Evolutionary conservation across 805 yeast genomes (phyloP).

Genomic region (Candida dajiaensis): DNA sequence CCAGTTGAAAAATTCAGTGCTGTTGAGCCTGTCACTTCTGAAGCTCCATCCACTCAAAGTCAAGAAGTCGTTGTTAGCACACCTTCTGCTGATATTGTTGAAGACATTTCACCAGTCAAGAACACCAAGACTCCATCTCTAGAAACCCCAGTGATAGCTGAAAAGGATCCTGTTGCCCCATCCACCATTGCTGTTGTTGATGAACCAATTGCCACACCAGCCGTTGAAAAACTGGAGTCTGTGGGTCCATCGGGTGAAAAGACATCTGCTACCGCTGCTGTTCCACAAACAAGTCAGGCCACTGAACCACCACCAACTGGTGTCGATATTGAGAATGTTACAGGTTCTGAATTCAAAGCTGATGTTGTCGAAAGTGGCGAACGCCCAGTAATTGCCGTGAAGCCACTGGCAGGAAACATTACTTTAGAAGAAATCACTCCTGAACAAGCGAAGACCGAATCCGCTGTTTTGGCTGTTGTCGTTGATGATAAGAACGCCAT

Average conservation of each 20-base stretch:
- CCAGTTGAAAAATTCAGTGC: neutral
- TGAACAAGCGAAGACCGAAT: conserved; percentile 16
- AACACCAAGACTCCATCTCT: neutral
- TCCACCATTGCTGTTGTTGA: neutral
- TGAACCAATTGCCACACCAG: neutral
- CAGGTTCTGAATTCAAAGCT: conserved; percentile 11
- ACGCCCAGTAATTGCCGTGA: conserved; percentile 9
- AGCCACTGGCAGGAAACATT: conserved; percentile 7
- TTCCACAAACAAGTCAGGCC: neutral
- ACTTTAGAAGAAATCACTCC: conserved; percentile 12
- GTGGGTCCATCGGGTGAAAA: neutral
- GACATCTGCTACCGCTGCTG: neutral
- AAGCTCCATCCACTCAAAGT: too few relatives aligned
- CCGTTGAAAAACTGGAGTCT: neutral
- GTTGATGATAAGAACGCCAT: conserved; percentile 10
- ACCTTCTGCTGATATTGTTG: neutral
- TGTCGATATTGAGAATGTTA: conserved; percentile 8
- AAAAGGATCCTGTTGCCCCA: neutral
- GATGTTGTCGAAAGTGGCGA: conserved; percentile 8
- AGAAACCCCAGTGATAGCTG: neutral
- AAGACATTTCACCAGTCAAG: neutral
- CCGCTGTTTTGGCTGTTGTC: conserved; percentile 13
- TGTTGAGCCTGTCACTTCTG: neutral
- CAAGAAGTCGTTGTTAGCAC: neutral
- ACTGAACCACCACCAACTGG: neutral